Conservation (phyloP, 2,329 filamentous ascomycete genomes). For the Cladosporium phlei region DNA sequence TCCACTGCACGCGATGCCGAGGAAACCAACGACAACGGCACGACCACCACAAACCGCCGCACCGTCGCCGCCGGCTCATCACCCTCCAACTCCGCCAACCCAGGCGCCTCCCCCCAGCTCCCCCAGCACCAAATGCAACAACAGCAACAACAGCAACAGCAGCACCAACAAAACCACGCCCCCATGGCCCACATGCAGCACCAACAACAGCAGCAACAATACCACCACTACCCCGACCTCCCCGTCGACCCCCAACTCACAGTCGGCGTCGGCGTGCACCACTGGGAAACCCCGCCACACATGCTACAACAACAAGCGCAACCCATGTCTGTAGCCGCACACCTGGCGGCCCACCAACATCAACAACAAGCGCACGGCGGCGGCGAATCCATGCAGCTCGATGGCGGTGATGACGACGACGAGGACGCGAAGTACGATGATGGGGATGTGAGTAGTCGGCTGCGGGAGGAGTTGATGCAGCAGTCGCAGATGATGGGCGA, state of each 20-base stretch:
- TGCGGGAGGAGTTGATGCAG: slow-evolving; percentile 20
- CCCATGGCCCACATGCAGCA: slow-evolving; percentile 34
- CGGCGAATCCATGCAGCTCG: slow-evolving; percentile 6
- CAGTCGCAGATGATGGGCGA: slow-evolving; percentile 18
- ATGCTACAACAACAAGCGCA: background rate
- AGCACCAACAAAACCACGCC: slow-evolving; percentile 19
- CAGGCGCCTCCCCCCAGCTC: slow-evolving; percentile 2
- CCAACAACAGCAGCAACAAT: slow-evolving; percentile 7
- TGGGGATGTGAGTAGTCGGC: slow-evolving; percentile 25
- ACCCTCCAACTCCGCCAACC: slow-evolving; percentile 4
- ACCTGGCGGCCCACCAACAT: slow-evolving; percentile 5
- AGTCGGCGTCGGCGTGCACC: slow-evolving; percentile 22
- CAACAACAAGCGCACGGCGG: slow-evolving; percentile 6
- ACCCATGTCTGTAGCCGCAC: background rate
- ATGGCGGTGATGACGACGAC: slow-evolving; percentile 11
- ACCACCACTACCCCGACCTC: slow-evolving; percentile 47
- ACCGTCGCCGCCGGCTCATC: slow-evolving; percentile 6
- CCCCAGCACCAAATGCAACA: slow-evolving; percentile 27
- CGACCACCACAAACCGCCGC: slow-evolving; percentile 4
- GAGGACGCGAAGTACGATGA: too few relatives aligned
- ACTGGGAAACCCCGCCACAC: slow-evolving; percentile 21
- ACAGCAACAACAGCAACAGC: slow-evolving; percentile 27
- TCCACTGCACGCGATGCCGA: slow-evolving; percentile 7
- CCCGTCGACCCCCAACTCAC: slow-evolving; percentile 61
- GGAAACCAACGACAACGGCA: slow-evolving; percentile 7